Evolutionary conservation across 495 filamentous ascomycete genomes (phyloP).

Genomic region (Talaromyces borbonicus): DNA sequence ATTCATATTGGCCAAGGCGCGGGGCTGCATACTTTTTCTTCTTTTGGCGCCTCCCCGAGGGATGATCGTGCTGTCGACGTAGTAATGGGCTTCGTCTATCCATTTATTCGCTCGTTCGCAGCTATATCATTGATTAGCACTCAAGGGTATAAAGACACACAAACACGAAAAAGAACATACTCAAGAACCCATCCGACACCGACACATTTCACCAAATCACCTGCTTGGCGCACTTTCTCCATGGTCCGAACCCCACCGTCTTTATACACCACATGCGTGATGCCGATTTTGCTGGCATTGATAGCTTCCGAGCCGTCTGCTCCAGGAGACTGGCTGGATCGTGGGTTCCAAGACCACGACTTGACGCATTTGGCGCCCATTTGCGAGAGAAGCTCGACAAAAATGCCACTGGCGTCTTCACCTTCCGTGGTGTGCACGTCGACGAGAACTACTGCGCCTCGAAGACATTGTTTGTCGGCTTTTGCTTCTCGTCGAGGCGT

Average conservation of each 20-base stretch:
- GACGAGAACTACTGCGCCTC: slow-evolving; percentile 75
- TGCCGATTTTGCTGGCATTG: slow-evolving; percentile 54
- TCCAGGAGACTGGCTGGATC: slow-evolving; percentile 26
- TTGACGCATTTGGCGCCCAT: slow-evolving; percentile 83
- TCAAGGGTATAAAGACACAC: slow-evolving; percentile 3
- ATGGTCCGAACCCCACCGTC: slow-evolving; percentile 81
- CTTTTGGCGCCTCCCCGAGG: slow-evolving; percentile 70
- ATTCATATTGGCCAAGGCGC: slow-evolving; percentile 62
- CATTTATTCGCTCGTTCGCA: slow-evolving; percentile 74
- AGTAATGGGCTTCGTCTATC: slow-evolving; percentile 60
- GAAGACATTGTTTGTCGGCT: slow-evolving; percentile 30
- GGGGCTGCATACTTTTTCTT: slow-evolving; percentile 88
- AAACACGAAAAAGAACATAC: slow-evolving; percentile 29
- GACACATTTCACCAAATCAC: slow-evolving; percentile 71
- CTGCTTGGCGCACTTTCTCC: slow-evolving; percentile 70
- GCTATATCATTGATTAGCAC: slow-evolving; percentile 33
- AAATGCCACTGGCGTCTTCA: slow-evolving; percentile 74
- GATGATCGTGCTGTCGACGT: slow-evolving; percentile 58
- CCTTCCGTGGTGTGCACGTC: slow-evolving; percentile 91
- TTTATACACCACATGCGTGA: slow-evolving; percentile 94
- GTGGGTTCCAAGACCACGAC: slow-evolving; percentile 77
- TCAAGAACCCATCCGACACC: slow-evolving; percentile 84
- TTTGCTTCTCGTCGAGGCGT: slow-evolving; percentile 18
- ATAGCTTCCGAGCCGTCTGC: slow-evolving; percentile 19
- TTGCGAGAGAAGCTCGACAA: slow-evolving; percentile 67